These are phyloP conservation scores for Durio zibethinus DNA, from an alignment of 345 rosid genomes.

Conservation along the genomic window DNA sequence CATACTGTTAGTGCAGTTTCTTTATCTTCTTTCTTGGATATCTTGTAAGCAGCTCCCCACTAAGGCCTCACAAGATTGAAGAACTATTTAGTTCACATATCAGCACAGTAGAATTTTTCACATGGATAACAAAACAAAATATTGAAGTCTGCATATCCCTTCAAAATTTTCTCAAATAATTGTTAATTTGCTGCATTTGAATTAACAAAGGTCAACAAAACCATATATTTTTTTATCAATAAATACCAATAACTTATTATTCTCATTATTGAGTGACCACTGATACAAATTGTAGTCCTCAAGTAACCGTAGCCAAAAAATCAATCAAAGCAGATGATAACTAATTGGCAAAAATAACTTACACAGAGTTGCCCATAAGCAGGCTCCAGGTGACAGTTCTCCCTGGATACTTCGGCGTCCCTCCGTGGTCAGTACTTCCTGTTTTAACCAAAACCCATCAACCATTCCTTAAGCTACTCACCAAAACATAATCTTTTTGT, in stretches of 20 bases:
- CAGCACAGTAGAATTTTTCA: neutral
- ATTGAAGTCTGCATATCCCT: neutral
- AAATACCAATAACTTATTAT: neutral
- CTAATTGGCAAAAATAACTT: constrained; percentile 19
- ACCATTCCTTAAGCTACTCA: neutral
- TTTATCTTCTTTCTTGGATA: constrained; percentile 67
- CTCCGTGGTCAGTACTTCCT: constrained; percentile 96
- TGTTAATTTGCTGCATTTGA: neutral
- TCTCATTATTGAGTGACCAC: neutral
- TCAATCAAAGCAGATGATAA: neutral
- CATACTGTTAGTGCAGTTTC: constrained; percentile 64
- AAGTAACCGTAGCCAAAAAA: neutral
- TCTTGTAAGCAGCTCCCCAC: constrained; percentile 95
- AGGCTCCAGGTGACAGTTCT: constrained; percentile 82
- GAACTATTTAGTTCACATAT: constrained; percentile 7
- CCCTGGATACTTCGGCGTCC: constrained; percentile 78
- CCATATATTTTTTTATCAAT: neutral
- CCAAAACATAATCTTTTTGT: neutral
- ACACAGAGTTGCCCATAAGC: constrained; percentile 74
- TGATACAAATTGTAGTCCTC: neutral
- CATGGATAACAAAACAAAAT: neutral
- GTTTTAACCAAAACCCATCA: neutral
- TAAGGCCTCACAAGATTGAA: constrained; percentile 37
- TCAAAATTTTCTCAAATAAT: too few species aligned
- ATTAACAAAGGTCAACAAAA: neutral